These are phyloP conservation scores for Maudiozyma bulderi DNA, from an alignment of 805 yeast species.

Conservation along the genomic window DNA sequence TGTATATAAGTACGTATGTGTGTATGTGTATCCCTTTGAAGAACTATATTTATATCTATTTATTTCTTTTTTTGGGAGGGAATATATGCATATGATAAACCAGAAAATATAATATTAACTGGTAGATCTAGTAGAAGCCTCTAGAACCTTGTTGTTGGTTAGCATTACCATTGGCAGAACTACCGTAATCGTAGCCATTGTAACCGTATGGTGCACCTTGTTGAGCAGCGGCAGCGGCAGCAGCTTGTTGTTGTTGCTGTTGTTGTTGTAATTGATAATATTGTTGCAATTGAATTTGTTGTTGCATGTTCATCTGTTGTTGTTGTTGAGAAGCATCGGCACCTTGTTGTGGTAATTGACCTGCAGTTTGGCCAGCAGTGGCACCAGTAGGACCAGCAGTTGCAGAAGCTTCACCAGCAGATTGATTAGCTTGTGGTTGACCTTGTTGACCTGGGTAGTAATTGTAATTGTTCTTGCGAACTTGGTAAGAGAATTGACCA, in stretches of 20 bases:
- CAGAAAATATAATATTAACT: too few relatives aligned
- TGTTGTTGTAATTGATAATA: slow-evolving; percentile 22
- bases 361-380: slow-evolving; percentile 11
- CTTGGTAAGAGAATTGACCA: slow-evolving; percentile 28
- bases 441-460: slow-evolving; percentile 12
- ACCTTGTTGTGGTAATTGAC: slow-evolving; percentile 23
- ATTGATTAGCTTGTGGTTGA: slow-evolving; percentile 12
- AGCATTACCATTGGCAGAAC: background rate
- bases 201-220: slow-evolving; percentile 26
- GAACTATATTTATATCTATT: background rate
- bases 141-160: slow-evolving; percentile 23
- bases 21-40: background rate
- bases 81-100: background rate
- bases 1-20: background rate
- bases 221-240: slow-evolving; percentile 14
- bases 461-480: slow-evolving; percentile 22
- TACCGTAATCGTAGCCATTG: slow-evolving; percentile 22
- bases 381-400: slow-evolving; percentile 4
- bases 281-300: slow-evolving; percentile 22
- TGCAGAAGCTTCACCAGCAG: slow-evolving; percentile 9
- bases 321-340: slow-evolving; percentile 10
- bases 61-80: background rate
- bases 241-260: slow-evolving; percentile 16
- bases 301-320: slow-evolving; percentile 1
- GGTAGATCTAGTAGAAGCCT: slow-evolving; percentile 21